These are phyloP conservation scores for Polytrichum commune DNA, from an alignment of 225 moss, liverwort and hornwort species.

Conservation along the genomic window DNA sequence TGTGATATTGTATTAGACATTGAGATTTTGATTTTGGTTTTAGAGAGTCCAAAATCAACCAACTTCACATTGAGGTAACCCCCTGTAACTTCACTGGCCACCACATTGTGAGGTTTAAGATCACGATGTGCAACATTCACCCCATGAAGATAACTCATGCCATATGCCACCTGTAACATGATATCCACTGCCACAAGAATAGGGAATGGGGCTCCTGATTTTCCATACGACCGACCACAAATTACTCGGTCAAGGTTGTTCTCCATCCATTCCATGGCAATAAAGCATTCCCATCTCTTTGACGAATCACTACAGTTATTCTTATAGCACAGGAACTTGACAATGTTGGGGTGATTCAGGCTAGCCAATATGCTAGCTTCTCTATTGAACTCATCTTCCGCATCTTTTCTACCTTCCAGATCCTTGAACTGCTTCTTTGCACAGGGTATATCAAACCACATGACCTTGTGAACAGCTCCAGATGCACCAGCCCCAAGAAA, in stretches of 20 bases:
- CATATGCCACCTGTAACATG: constrained; percentile 41
- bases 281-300: constrained; percentile 15
- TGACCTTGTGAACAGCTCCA: constrained; percentile 18
- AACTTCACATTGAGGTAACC: constrained; percentile 31
- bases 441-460: constrained; percentile 41
- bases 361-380: constrained; percentile 16
- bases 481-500: neutral
- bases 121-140: constrained; percentile 26
- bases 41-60: constrained; percentile 35
- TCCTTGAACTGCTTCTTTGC: constrained; percentile 29
- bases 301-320: constrained; percentile 4
- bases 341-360: constrained; percentile 36
- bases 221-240: constrained; percentile 7
- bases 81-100: constrained; percentile 8
- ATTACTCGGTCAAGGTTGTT: constrained; percentile 29
- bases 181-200: constrained; percentile 33
- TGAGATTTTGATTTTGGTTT: constrained; percentile 13
- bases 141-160: constrained; percentile 47
- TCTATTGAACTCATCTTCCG: constrained; percentile 9
- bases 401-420: constrained; percentile 13
- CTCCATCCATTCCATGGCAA: constrained; percentile 47
- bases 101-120: constrained; percentile 33
- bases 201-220: constrained; percentile 11
- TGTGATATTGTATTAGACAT: neutral
- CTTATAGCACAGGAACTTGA: constrained; percentile 21